A percentile compares a stretch with the other conserved stretches of the same genome.
These are phyloP conservation scores for Orbilia blumenaviensis DNA, from an alignment of 2,329 filamentous ascomycete species.

Conservation along the genomic window DNA sequence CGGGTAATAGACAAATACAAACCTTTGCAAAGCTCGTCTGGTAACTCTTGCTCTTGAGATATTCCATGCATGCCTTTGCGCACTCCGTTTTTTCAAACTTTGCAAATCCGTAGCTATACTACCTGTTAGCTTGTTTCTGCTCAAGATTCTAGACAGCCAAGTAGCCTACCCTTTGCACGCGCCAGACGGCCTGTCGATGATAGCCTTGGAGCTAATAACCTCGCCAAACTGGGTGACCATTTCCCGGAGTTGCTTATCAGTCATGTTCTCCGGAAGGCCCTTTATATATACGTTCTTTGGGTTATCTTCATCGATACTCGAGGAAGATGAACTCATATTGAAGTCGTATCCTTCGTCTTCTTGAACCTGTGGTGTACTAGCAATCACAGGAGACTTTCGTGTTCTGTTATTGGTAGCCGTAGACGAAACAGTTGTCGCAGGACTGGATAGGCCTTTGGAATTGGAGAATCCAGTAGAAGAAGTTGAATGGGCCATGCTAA, in stretches of 20 bases:
- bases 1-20: slow-evolving; percentile 59
- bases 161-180: slow-evolving; percentile 88
- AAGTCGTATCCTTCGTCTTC: slow-evolving; percentile 3
- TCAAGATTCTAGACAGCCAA: not conserved
- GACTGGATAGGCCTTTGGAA: slow-evolving; percentile 19
- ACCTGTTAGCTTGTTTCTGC: slow-evolving; percentile 13
- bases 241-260: slow-evolving; percentile 83
- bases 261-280: slow-evolving; percentile 92
- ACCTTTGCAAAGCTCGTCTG: slow-evolving; percentile 97
- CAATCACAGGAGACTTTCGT: slow-evolving; percentile 41
- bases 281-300: slow-evolving; percentile 99
- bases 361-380: slow-evolving; percentile 25
- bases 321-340: slow-evolving; percentile 12
- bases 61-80: slow-evolving; percentile 94
- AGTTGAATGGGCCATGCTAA: slow-evolving; percentile 31
- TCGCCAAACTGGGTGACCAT: slow-evolving; percentile 90
- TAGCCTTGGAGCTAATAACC: slow-evolving; percentile 97
- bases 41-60: slow-evolving; percentile 92
- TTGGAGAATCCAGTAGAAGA: slow-evolving; percentile 36
- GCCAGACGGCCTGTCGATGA: slow-evolving; percentile 91
- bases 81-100: slow-evolving; percentile 89
- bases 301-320: slow-evolving; percentile 64
- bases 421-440: slow-evolving; percentile 13
- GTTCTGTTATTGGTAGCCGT: slow-evolving; percentile 10
- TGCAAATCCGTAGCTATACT: slow-evolving; percentile 87